These are phyloP conservation scores for Chamaecrista fasciculata DNA, from an alignment of 306 rosid species.

Conservation along the genomic window DNA sequence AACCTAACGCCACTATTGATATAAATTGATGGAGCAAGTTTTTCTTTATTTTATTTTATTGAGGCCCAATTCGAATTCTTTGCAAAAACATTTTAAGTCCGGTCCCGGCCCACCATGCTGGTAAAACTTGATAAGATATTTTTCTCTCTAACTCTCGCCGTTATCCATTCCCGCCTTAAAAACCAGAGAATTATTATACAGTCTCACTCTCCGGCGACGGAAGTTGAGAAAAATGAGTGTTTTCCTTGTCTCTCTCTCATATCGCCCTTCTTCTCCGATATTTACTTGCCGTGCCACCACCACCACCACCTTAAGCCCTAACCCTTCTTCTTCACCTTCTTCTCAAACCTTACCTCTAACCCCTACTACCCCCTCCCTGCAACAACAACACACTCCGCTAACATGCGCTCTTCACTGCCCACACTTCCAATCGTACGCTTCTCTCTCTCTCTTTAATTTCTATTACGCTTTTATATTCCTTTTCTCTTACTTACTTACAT, in stretches of 20 bases:
- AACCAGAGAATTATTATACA: neutral
- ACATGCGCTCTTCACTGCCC: conserved; percentile 78
- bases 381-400: conserved; percentile 45
- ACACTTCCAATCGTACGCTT: conserved; percentile 77
- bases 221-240: conserved; percentile 34
- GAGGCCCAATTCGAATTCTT: no score
- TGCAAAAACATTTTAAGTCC: no score
- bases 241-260: conserved; percentile 47
- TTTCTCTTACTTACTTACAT: neutral
- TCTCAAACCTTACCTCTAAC: conserved; percentile 32
- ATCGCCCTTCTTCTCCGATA: conserved; percentile 45
- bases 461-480: neutral
- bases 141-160: no score
- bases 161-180: conserved; percentile 21
- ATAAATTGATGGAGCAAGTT: no score
- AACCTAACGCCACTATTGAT: no score
- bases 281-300: conserved; percentile 56
- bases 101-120: no score
- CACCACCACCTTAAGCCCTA: conserved; percentile 33
- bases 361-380: conserved; percentile 35
- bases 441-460: neutral
- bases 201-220: neutral
- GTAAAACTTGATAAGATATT: no score
- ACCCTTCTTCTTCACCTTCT: conserved; percentile 27
- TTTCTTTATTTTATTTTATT: no score